Evolutionary conservation across 2,329 filamentous ascomycete species (phyloP), one percentile per base, ranked within the genome.

Genomic region (Coleophoma cylindrospora): DNA sequence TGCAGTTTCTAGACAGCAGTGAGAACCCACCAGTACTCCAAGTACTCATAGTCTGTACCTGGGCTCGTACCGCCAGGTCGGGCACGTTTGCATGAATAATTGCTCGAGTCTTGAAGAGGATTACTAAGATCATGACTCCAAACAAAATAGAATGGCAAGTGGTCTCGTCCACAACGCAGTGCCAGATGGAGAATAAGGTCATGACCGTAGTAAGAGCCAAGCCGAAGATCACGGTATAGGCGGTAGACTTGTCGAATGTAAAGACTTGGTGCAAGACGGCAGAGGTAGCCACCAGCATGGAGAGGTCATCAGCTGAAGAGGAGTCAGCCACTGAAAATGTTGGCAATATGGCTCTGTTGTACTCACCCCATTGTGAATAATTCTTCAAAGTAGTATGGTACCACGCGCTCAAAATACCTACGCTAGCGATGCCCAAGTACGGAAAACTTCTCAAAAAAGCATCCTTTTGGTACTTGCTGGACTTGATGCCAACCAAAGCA

Each of bases 271-370:
- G 74, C 9, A 81, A 66, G 49, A 81, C 68, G 0, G 75, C 67
- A 54, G 73, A 75, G n/a, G 70, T 70, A 7, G 80, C 68, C 10
- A 75, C 62, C 33, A 81, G 70, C 78, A 81, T 82, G 48, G 75
- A 74, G 15, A 81, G 64, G 56, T 83, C 79, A 57, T 82, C 79
- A 54, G 70, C 71, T 59, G 41, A 6, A 17, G 2, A 21, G 8
- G 22, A 44, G 34, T 45, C 33, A 54, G 45, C 46, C 73, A 34
- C 75, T 66, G 7, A 66, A 38, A 34, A 74, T 54, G 32, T 74
- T 67, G 5, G 69, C 66, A 21, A 68, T 12, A 19, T 73, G 69
- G 62, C 74, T 69, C 14, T 34, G 10, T 3, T 27, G 38, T 21
- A 51, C 62, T 52, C 59, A 71, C 70, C 67, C 71, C 73, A 72